These are phyloP conservation scores for Isabelozyma heimii DNA, from an alignment of 805 yeast genomes.

Conservation along the genomic window DNA sequence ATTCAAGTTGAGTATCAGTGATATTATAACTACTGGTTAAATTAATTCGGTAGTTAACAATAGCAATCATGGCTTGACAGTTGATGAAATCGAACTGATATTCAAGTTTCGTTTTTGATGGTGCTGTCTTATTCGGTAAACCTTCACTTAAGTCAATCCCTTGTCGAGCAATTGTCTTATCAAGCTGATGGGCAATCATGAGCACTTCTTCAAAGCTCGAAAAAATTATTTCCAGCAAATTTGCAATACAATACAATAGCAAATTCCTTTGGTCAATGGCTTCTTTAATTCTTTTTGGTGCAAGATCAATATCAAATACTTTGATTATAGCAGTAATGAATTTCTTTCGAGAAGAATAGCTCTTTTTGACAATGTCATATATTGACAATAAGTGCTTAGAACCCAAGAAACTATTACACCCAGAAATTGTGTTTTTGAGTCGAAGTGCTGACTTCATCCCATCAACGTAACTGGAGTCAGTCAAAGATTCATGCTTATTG, in stretches of 20 bases:
- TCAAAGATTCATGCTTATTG: constrained; percentile 68
- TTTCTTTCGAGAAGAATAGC: constrained; percentile 37
- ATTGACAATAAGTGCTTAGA: not conserved
- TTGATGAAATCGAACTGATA: not conserved
- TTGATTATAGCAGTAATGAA: constrained; percentile 29
- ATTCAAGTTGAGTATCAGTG: constrained; percentile 18
- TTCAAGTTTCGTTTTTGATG: not conserved
- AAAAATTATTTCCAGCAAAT: constrained; percentile 39
- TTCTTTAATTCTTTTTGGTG: constrained; percentile 1
- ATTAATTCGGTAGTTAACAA: constrained; percentile 15
- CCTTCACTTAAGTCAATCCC: constrained; percentile 35
- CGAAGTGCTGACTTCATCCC: constrained; percentile 57
- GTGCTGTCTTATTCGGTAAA: constrained; percentile 1
- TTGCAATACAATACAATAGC: constrained; percentile 26
- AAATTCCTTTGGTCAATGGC: constrained; percentile 17
- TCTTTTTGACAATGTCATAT: constrained; percentile 33
- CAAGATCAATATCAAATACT: constrained; percentile 10
- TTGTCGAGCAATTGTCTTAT: constrained; percentile 38
- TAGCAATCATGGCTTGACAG: constrained; percentile 9
- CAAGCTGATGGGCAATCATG: constrained; percentile 41
- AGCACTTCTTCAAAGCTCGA: constrained; percentile 51
- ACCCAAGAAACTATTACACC: too few species aligned
- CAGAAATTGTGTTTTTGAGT: not conserved
- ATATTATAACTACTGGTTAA: constrained; percentile 19
- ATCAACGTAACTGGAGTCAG: constrained; percentile 61